Base-by-base conservation (phyloP, 306 rosid genomes). In the Acmispon strigosus region DNA sequence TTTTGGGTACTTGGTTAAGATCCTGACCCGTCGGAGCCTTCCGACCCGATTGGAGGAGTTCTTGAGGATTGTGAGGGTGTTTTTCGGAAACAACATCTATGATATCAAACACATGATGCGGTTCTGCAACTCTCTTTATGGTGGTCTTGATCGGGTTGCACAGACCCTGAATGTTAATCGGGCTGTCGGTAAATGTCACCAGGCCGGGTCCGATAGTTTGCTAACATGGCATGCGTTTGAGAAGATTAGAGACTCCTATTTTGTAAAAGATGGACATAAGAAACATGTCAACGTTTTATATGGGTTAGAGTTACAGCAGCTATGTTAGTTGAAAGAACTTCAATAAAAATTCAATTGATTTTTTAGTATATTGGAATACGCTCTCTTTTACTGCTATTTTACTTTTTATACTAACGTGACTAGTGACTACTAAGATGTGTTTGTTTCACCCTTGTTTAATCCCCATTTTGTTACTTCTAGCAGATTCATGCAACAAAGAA, bases 191-290 rank as follows among this genome's bases (percentile, higher is more conserved):
- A 91, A 88, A 52, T 85, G 87, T 73, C 97, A 91, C 48, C 96
- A 91, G 64, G 96, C 97, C 63, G 96, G 97, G 54, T 91, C 97
- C 0, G 97, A 91, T 11, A 85, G 92, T 78, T 75, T 91, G 82
- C 78, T 91, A 66, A 91, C 97, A 1, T 88, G 87, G 86, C 96
- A 86, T 10, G 89, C 90, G 1, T 91, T 91, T 29, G 85, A 86
- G 78, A 91, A 86, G 62, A 91, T 91, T 51, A 84, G 90, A 32
- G 90, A 91, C 15, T n/a, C 72, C 14, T 88, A 63, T 39, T 88
- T 91, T 63, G 87, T 70, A 5, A 73, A 73, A n/a, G 84, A 76
- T 24, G 92, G 76, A 32, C 85, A 89, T 67, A 83, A 77, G 22
- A 77, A 81, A 36, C 83, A 88, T 48, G 94, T 90, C 22, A 91